Conservation (phyloP, 2,329 filamentous ascomycete genomes). For the Phaeosphaeria sp. region DNA sequence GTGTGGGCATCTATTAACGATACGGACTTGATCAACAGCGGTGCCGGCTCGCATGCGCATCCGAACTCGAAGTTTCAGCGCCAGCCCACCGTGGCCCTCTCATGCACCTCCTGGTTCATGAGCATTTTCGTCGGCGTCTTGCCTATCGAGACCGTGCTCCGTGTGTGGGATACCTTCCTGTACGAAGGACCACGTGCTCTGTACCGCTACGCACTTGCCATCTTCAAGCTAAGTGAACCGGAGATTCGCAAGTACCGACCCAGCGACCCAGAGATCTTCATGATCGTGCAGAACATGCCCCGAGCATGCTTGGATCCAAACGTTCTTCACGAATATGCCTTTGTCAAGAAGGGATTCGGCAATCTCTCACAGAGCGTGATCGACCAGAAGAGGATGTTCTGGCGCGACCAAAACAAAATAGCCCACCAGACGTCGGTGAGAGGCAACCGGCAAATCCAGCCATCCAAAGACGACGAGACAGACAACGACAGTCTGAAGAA, state of each 20-base stretch:
- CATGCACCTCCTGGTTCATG: slow-evolving; percentile 98
- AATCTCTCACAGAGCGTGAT: slow-evolving; percentile 83
- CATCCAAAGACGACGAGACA: slow-evolving; percentile 22
- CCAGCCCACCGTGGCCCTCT: slow-evolving; percentile 88
- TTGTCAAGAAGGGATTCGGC: slow-evolving; percentile 79
- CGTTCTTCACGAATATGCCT: slow-evolving; percentile 79
- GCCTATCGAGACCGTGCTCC: slow-evolving; percentile 87
- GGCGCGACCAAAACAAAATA: slow-evolving; percentile 41
- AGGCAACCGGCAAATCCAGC: slow-evolving; percentile 16
- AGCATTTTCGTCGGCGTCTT: slow-evolving; percentile 92
- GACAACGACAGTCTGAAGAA: slow-evolving; percentile 29
- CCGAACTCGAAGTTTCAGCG: slow-evolving; percentile 52
- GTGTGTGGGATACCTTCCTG: slow-evolving; percentile 95
- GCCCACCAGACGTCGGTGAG: slow-evolving; percentile 30
- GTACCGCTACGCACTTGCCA: slow-evolving; percentile 87
- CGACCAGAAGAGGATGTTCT: slow-evolving; percentile 69
- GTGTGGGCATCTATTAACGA: slow-evolving; percentile 92
- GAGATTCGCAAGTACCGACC: slow-evolving; percentile 76
- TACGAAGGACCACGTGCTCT: slow-evolving; percentile 94
- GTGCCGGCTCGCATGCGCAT: slow-evolving; percentile 43
- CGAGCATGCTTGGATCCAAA: slow-evolving; percentile 84
- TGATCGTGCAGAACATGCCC: slow-evolving; percentile 87
- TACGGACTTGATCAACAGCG: slow-evolving; percentile 60
- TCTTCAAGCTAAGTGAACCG: slow-evolving; percentile 86
- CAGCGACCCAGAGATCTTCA: slow-evolving; percentile 95